Base-by-base conservation (phyloP, 441 rosid genomes). In the Gossypium schwendimanii region DNA sequence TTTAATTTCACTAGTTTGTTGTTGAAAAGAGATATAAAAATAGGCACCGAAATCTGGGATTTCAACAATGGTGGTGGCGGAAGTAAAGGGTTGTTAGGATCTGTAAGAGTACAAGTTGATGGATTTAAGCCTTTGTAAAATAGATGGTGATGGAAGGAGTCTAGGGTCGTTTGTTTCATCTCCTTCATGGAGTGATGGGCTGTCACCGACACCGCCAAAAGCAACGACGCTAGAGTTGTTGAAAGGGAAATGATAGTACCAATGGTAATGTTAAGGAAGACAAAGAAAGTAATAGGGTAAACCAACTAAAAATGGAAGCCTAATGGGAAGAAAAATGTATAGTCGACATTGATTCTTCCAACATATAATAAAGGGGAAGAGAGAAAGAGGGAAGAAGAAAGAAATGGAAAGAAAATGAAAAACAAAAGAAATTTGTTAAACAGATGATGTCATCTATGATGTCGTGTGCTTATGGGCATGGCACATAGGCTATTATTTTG, bases 221-320 rank as follows among this genome's bases (percentile, higher is more conserved):
- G 17, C 1, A 17, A 9, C 3, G 10, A 7, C 0, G 5, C 23
- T 26, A 12, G 71, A 63, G 52, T 81, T 84, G 53, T 58, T 80
- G 28, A 84, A 68, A 53, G 89, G 78, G 14, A 88, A 73, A 73
- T 79, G 63, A 93, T 87, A 73, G 97, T 87, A 63, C 89, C 92
- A 53, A 93, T 91, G 85, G 87, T 78, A 63, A 93, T 66, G 73
- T 93, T 91, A 78, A 90, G 93, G 83, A 91, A 78, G 71, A 90
- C 72, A 58, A 93, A 91, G 63, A 91, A 88, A 8, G 89, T 85
- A n/a, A 90, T 71, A 0, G 94, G 94, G 12, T 91, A 47, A 87
- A 86, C 97, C 98, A 93, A 74, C 94, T 91, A 81, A 81, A 81
- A 74, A 91, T 77, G 47, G 92, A 81, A 55, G 91, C 87, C 83